A percentile compares a stretch with the other conserved stretches of the same genome.
These are phyloP conservation scores for Brassica incana DNA, from an alignment of 345 rosid genomes.

Conservation along the genomic window DNA sequence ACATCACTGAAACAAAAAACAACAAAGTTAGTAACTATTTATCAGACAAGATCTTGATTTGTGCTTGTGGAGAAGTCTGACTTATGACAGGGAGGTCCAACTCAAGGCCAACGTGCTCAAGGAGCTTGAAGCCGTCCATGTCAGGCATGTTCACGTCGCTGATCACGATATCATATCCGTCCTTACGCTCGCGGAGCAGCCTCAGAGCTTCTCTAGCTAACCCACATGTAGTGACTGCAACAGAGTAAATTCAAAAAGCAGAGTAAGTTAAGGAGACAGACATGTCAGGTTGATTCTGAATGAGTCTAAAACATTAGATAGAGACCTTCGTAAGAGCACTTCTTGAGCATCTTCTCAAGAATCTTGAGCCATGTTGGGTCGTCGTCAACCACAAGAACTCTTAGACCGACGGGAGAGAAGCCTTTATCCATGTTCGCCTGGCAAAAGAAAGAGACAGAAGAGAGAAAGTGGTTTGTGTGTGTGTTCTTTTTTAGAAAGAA, in stretches of 20 bases:
- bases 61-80: constrained; percentile 38
- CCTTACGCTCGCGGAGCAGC: constrained; percentile 82
- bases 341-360: constrained; percentile 97
- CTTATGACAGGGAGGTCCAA: constrained; percentile 97
- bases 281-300: not conserved
- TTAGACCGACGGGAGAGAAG: constrained; percentile 83
- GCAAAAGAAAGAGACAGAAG: constrained; percentile 20
- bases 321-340: constrained; percentile 87
- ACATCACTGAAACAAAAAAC: constrained; percentile 68
- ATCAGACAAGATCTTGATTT: not conserved
- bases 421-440: constrained; percentile 55
- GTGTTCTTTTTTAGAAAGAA: constrained; percentile 32
- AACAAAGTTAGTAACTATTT: not conserved
- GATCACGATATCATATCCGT: constrained; percentile 88
- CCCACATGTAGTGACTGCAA: constrained; percentile 77
- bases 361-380: constrained; percentile 96
- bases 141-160: constrained; percentile 99
- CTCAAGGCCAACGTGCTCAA: constrained; percentile 93
- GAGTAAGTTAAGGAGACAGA: not conserved
- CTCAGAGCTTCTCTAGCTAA: constrained; percentile 85
- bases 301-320: not conserved
- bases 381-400: constrained; percentile 96
- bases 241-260: constrained; percentile 8
- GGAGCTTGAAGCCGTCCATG: constrained; percentile 98
- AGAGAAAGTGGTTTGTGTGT: constrained; percentile 11